Evolutionary conservation across 805 yeast species (phyloP).

Genomic region (Metschnikowia continentalis): DNA sequence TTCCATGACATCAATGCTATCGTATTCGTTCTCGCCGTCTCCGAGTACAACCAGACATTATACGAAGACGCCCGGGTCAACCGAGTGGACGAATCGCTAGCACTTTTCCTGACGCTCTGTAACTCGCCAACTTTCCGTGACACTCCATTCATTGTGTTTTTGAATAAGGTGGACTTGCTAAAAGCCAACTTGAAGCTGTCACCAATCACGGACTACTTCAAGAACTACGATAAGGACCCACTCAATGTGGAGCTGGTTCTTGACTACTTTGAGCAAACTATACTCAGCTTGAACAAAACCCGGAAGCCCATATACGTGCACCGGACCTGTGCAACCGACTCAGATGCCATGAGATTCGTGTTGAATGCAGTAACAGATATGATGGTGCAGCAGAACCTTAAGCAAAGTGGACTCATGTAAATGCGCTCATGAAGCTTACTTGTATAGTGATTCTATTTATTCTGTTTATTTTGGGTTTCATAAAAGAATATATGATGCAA

Average conservation of each 20-base stretch:
- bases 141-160: constrained; percentile 84
- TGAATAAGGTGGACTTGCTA: constrained; percentile 84
- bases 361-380: constrained; percentile 89
- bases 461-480: constrained; percentile 9
- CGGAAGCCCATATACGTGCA: constrained; percentile 83
- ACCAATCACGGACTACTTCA: constrained; percentile 70
- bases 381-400: constrained; percentile 77
- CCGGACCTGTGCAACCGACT: constrained; percentile 94
- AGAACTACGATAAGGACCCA: constrained; percentile 65
- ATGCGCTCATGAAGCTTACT: neutral
- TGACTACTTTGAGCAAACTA: constrained; percentile 65
- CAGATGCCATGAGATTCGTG: constrained; percentile 83
- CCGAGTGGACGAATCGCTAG: constrained; percentile 85
- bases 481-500: constrained; percentile 17
- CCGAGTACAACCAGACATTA: constrained; percentile 88
- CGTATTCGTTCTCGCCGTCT: constrained; percentile 80
- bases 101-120: constrained; percentile 76
- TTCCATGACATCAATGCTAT: constrained; percentile 88
- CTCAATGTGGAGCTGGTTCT: constrained; percentile 63
- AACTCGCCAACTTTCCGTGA: constrained; percentile 80
- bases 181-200: constrained; percentile 62
- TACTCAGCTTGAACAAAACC: constrained; percentile 59
- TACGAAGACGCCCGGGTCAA: constrained; percentile 88
- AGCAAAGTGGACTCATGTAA: constrained; percentile 68
- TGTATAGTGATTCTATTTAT: constrained; percentile 1